Base-by-base conservation (phyloP, 768 basidiomycete species). In the Ramaria rubella region DNA sequence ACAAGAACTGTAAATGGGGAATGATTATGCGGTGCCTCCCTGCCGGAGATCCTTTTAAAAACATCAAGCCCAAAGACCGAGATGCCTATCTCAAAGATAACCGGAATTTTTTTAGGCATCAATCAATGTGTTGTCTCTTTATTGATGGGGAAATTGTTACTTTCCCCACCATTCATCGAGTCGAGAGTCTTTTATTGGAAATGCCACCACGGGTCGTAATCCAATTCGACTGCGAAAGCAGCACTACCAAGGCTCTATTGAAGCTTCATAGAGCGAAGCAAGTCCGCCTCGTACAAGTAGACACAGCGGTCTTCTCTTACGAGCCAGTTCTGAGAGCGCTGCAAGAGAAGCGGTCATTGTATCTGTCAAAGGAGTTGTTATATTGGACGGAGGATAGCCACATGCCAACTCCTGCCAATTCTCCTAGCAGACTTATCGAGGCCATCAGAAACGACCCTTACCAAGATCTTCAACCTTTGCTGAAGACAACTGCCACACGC, bases 251-350 rank as follows among this genome's bases (percentile, higher is more conserved):
- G 21, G 65, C 74, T 1, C 70, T 87, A 9, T 55, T 71, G 7
- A 64, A 62, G 27, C 63, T 84, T 21, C 75, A 75, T 58, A 54
- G 58, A 4, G 69, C 67, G 8, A 60, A 68, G 14, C 53, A 68
- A 5, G 61, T 81, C 27, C 70, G 72, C 24, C 72, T 86, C 26
- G 59, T 86, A 23, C 80, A 80, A 55, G 79, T 85, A 24, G 77
- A 86, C 61, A 80, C 80, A 0, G 81, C 82, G 0, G 65, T 85
- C 5, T 87, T 85, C 62, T 70, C 85, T 0, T 86, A 78, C 56
- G 78, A 83, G 61, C 83, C 83, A 2, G 73, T 86, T 24, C 72
- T 87, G n/a, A 75, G 67, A 43, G 78, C 75, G 1, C 70, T 87
- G 24, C 77, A 87, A 65, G 62, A 70, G 17, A 75, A 72, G 56